Conservation (phyloP, 2,329 filamentous ascomycete genomes). For the Diaporthe vaccinii region DNA sequence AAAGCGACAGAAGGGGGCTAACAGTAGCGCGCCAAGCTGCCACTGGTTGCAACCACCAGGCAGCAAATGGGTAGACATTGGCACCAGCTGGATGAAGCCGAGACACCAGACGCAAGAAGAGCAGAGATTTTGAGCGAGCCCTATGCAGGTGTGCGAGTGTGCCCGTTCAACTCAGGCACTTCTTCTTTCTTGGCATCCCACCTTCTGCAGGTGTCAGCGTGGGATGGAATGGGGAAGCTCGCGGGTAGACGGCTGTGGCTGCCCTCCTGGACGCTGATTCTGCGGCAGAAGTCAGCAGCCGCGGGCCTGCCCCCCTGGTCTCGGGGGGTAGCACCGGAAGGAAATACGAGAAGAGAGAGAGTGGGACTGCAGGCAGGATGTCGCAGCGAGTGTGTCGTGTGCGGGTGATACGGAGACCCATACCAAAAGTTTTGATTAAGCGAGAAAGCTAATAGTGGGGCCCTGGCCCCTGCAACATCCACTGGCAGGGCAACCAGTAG, state of each 20-base stretch:
- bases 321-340: constrained; percentile 19
- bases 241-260: constrained; percentile 11
- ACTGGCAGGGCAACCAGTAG: no score
- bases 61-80: not conserved
- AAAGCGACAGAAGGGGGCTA: constrained; percentile 12
- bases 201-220: not conserved
- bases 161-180: no score
- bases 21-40: constrained; percentile 13
- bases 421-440: no score
- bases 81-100: not conserved
- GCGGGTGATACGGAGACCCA: not conserved
- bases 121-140: not conserved
- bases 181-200: not conserved
- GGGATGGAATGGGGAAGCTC: not conserved
- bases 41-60: not conserved
- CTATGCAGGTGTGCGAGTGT: not conserved
- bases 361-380: constrained; percentile 16
- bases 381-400: constrained; percentile 12
- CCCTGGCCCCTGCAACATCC: no score
- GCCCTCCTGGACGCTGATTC: not conserved
- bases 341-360: constrained; percentile 2
- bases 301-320: not conserved
- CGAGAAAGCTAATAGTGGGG: no score
- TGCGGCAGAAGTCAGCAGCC: not conserved
- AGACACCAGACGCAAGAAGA: not conserved